A percentile compares a stretch with the other conserved stretches of the same genome.
These are phyloP conservation scores for Lactifluus hygrophoroides DNA, from an alignment of 768 basidiomycete genomes.

Conservation along the genomic window DNA sequence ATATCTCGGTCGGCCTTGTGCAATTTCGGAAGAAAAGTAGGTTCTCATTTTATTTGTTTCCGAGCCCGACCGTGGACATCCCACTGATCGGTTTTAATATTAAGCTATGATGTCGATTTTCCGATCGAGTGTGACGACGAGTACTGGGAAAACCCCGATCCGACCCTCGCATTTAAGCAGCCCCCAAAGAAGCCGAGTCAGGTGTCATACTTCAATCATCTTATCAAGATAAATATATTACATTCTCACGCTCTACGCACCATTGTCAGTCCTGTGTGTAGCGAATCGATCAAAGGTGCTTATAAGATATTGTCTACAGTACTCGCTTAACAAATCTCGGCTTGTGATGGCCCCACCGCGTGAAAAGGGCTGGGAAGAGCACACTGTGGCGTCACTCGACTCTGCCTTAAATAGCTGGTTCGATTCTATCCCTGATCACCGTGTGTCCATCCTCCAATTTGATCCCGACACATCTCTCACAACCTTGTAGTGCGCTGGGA, in stretches of 20 bases:
- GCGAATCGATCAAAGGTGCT: neutral
- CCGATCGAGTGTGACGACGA: constrained; percentile 20
- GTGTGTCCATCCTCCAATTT: constrained; percentile 18
- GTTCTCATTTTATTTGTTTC: neutral
- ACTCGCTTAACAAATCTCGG: constrained; percentile 17
- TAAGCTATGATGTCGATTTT: constrained; percentile 21
- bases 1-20: constrained; percentile 55
- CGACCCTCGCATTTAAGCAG: constrained; percentile 43
- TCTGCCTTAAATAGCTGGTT: constrained; percentile 28
- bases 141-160: constrained; percentile 17
- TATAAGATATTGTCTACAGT: constrained; percentile 11
- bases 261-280: constrained; percentile 33
- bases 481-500: constrained; percentile 36
- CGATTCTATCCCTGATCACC: constrained; percentile 32
- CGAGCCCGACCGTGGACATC: neutral
- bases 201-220: constrained; percentile 45
- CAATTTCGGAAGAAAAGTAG: constrained; percentile 66
- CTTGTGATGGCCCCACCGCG: constrained; percentile 1
- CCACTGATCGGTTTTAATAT: constrained; percentile 19
- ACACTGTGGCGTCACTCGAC: constrained; percentile 18
- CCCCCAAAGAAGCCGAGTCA: constrained; percentile 48
- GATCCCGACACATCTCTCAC: too few relatives aligned
- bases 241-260: constrained; percentile 55
- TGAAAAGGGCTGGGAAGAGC: constrained; percentile 20
- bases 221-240: constrained; percentile 53